Conservation (phyloP, 129 eudicot species). For the carrot (Daucus carota) region DNA sequence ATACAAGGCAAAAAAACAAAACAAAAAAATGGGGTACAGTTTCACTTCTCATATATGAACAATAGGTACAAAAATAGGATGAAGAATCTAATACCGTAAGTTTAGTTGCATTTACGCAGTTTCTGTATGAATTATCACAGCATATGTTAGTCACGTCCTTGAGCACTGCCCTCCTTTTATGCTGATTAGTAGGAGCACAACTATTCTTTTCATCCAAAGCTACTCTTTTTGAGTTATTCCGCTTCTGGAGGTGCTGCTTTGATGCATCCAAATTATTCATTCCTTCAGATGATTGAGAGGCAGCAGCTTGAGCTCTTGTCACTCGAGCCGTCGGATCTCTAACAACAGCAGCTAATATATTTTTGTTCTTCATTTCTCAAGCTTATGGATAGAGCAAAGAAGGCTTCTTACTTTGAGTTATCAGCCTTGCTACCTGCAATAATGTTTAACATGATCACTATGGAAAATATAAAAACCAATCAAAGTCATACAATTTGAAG, state of each 20-base stretch:
- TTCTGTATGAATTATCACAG: constrained; percentile 38
- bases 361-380: constrained; percentile 36
- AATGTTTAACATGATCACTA: background rate
- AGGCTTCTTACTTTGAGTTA: constrained; percentile 13
- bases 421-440: constrained; percentile 31
- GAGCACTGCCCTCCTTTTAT: constrained; percentile 49
- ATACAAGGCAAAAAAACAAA: background rate
- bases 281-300: constrained; percentile 22
- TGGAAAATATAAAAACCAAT: background rate
- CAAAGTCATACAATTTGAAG: background rate
- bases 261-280: constrained; percentile 10
- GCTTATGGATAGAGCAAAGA: constrained; percentile 18
- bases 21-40: too few relatives aligned
- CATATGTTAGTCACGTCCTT: constrained; percentile 49
- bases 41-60: background rate
- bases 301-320: constrained; percentile 66
- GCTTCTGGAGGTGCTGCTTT: constrained; percentile 33
- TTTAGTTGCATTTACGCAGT: constrained; percentile 38
- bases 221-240: constrained; percentile 37
- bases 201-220: constrained; percentile 37
- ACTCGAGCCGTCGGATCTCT: constrained; percentile 40
- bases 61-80: constrained; percentile 1
- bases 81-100: constrained; percentile 29
- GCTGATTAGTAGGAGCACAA: constrained; percentile 14
- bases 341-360: constrained; percentile 16